A percentile compares a stretch with the other conserved stretches of the same genome.
These are phyloP conservation scores for Lodderomyces beijingensis DNA, from an alignment of 1,139 yeast species.

Conservation along the genomic window DNA sequence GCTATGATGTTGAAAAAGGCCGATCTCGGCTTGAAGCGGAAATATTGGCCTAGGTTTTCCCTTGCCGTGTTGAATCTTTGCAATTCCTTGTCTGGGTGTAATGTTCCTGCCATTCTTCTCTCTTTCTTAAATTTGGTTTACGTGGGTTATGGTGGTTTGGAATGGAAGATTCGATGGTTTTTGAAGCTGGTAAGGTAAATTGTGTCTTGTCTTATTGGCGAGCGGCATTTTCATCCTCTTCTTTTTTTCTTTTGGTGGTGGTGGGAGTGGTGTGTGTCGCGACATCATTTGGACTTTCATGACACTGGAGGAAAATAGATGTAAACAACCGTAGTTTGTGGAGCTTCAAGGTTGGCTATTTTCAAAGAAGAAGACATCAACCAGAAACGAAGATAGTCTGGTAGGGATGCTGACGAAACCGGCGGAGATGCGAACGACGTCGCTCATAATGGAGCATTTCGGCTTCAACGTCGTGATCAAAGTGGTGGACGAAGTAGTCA, in stretches of 20 bases:
- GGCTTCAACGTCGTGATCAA: constrained; percentile 86
- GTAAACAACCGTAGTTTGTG: no score
- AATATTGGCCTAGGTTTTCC: constrained; percentile 40
- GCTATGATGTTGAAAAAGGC: constrained; percentile 30
- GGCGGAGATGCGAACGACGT: constrained; percentile 10
- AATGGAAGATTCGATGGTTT: no score
- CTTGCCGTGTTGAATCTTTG: constrained; percentile 42
- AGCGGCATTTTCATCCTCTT: not conserved
- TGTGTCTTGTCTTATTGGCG: not conserved
- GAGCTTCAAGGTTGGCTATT: no score
- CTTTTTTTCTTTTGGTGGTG: no score
- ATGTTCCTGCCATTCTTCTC: constrained; percentile 43
- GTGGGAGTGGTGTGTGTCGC: no score
- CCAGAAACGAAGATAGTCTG: no score
- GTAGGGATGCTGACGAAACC: no score
- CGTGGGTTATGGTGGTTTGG: no score
- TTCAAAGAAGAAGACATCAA: no score
- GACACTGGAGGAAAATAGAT: no score
- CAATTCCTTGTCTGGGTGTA: constrained; percentile 42
- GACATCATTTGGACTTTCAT: no score
- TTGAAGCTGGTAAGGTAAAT: not conserved
- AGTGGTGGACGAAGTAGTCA: constrained; percentile 81
- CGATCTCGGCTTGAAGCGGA: constrained; percentile 42
- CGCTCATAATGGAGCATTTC: constrained; percentile 69
- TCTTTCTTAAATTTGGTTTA: no score